These are phyloP conservation scores for Botrytis fragariae DNA, from an alignment of 2,329 filamentous ascomycete genomes.

Conservation along the genomic window DNA sequence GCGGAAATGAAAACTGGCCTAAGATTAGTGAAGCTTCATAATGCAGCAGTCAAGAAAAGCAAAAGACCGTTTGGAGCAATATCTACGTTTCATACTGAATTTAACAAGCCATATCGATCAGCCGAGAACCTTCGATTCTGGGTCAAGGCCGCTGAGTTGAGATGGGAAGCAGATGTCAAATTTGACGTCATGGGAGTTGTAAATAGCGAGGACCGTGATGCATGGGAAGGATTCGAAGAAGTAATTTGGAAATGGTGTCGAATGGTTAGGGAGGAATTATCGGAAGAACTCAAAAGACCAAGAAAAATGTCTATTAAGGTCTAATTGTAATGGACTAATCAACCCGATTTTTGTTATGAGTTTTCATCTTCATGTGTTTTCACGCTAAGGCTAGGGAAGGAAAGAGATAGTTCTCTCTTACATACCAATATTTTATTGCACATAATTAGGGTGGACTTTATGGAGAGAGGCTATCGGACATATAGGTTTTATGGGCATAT, in stretches of 20 bases:
- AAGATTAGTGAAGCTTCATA: slow-evolving; percentile 82
- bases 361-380: not conserved
- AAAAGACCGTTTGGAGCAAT: slow-evolving; percentile 86
- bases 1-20: slow-evolving; percentile 73
- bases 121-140: slow-evolving; percentile 95
- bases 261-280: slow-evolving; percentile 79
- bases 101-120: slow-evolving; percentile 87
- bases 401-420: not conserved
- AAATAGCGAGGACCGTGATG: slow-evolving; percentile 63
- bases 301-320: slow-evolving; percentile 21
- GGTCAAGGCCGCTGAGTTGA: slow-evolving; percentile 91
- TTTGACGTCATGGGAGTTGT: slow-evolving; percentile 87
- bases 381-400: not conserved
- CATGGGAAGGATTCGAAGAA: slow-evolving; percentile 79
- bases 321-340: slow-evolving; percentile 15
- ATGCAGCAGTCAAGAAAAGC: slow-evolving; percentile 80
- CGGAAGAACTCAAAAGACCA: slow-evolving; percentile 56
- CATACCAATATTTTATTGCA: slow-evolving; percentile 9
- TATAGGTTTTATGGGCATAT: slow-evolving; percentile 13
- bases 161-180: slow-evolving; percentile 83
- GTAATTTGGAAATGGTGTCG: slow-evolving; percentile 82
- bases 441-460: slow-evolving; percentile 10
- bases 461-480: slow-evolving; percentile 1
- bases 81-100: slow-evolving; percentile 85
- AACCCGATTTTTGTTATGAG: slow-evolving; percentile 9